These are phyloP conservation scores for Hirschfeldia incana DNA, from an alignment of 345 rosid species.

Conservation along the genomic window DNA sequence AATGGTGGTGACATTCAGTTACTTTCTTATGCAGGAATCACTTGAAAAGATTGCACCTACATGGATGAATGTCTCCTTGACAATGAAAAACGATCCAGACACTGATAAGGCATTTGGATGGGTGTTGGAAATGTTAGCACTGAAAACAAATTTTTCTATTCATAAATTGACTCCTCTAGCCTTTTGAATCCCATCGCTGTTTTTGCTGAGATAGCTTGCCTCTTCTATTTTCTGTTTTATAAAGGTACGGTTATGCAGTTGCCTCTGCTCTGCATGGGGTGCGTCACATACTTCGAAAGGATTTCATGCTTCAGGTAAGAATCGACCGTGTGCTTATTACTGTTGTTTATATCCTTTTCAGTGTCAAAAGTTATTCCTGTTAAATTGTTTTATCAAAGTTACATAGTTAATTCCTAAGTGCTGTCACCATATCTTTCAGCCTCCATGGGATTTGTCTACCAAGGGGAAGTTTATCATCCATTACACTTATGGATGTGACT, in stretches of 20 bases:
- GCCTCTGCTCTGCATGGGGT: conserved; percentile 97
- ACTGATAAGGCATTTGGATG: conserved; percentile 97
- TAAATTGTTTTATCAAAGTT: too few relatives aligned
- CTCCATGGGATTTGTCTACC: conserved; percentile 88
- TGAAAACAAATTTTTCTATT: background rate
- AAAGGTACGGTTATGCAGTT: conserved; percentile 96
- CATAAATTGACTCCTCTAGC: background rate
- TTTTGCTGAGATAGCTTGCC: background rate
- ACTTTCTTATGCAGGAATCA: conserved; percentile 49
- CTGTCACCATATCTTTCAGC: conserved; percentile 54
- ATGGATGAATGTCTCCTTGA: conserved; percentile 93
- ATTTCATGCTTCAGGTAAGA: conserved; percentile 95
- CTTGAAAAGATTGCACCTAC: conserved; percentile 92
- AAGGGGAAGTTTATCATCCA: conserved; percentile 82
- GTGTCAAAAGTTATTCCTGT: background rate
- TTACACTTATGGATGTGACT: conserved; percentile 96
- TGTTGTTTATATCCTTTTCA: background rate
- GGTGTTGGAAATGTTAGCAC: conserved; percentile 95
- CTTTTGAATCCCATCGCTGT: conserved; percentile 22
- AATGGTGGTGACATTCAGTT: background rate
- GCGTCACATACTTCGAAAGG: conserved; percentile 74
- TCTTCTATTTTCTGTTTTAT: conserved; percentile 30
- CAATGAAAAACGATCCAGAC: conserved; percentile 93
- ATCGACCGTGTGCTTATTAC: conserved; percentile 20
- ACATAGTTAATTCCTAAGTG: background rate